A percentile compares a stretch with the other conserved stretches of the same genome.
phyloP scores from a whole-genome alignment of 2,329 filamentous ascomycete genomes.

The Trichoderma atrobrunneum region DNA sequence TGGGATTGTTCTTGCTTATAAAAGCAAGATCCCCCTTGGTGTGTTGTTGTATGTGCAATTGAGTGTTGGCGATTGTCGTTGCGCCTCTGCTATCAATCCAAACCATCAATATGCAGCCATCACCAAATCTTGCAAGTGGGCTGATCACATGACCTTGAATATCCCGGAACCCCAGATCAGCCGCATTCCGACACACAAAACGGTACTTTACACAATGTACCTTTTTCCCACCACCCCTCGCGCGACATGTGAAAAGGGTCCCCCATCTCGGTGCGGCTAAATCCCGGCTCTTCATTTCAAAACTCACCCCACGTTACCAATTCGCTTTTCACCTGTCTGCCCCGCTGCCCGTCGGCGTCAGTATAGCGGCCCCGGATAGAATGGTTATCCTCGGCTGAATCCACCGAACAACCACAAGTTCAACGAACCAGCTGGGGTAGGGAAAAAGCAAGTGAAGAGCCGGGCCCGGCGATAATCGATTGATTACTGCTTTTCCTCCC shows the following conservation, averaged over 20 bases:
- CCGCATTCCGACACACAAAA: neutral
- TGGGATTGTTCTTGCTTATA: neutral
- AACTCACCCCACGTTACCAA: neutral
- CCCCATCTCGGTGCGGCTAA: neutral
- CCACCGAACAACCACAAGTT: neutral
- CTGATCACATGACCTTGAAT: neutral
- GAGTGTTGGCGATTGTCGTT: neutral
- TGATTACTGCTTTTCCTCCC: neutral
- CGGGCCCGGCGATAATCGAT: neutral
- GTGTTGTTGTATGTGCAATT: neutral
- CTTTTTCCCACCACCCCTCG: neutral
- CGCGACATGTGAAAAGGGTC: slow-evolving; percentile 14
- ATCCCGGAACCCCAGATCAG: slow-evolving; percentile 10
- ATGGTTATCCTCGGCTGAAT: slow-evolving; percentile 28
- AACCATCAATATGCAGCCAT: neutral
- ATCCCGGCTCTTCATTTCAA: neutral
- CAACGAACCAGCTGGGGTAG: neutral
- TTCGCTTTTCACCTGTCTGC: neutral
- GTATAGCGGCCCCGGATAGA: neutral
- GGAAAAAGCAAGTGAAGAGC: neutral
- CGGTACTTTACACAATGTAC: neutral
- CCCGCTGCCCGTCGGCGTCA: neutral
- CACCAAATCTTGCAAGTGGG: slow-evolving; percentile 14
- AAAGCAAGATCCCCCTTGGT: neutral
- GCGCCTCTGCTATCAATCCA: neutral